Evolutionary conservation across 1,284 basidiomycete species (phyloP), one percentile per base, ranked within the genome.

Genomic region (Rhodotorula sp.): DNA sequence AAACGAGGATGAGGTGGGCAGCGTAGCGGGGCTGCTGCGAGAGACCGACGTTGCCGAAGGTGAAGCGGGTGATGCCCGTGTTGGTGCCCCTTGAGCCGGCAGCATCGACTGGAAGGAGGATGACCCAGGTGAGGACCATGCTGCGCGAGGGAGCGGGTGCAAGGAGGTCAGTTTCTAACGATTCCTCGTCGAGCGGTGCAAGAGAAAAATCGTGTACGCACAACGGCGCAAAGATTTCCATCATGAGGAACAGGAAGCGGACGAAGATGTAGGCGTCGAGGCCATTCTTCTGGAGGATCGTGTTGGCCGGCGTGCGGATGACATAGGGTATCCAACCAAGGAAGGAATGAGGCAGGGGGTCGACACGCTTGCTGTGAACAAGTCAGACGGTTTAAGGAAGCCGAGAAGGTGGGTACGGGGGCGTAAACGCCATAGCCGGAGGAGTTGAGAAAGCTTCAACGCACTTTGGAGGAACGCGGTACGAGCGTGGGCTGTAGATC

Each of bases 251-350:
- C 52, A 94, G 84, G 80, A 90, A 98, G 65, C 92, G 89, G 58
- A 96, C 87, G 77, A 92, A 97, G 79, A 96, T 89, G 83, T 95
- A 99, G 44, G 93, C 91, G 79, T 99, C 95, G 68, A 92, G 85
- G 47, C 95, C 94, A 74, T 96, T 95, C 69, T 87, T 79, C 30
- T 75, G 66, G 58, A 81, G 76, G 74, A 77, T 72, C 36, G 70
- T 59, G 34, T 62, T 56, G 10, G 74, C 68, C 22, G 76, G 74
- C 36, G 71, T 78, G 48, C 76, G 74, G 67, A 82, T 70, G 71
- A 81, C 78, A 34, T 77, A 76, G 1, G 79, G 77, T 39, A 82
- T 76, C 81, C 82, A 82, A 47, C 77, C 77, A 24, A 82, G 74
- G 61, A 80, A 73, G n/a, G 76, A 76, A 27, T 74, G 70, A 19